These are phyloP conservation scores for Cercophora sp. DNA, from an alignment of 495 filamentous ascomycete species.

Conservation along the genomic window DNA sequence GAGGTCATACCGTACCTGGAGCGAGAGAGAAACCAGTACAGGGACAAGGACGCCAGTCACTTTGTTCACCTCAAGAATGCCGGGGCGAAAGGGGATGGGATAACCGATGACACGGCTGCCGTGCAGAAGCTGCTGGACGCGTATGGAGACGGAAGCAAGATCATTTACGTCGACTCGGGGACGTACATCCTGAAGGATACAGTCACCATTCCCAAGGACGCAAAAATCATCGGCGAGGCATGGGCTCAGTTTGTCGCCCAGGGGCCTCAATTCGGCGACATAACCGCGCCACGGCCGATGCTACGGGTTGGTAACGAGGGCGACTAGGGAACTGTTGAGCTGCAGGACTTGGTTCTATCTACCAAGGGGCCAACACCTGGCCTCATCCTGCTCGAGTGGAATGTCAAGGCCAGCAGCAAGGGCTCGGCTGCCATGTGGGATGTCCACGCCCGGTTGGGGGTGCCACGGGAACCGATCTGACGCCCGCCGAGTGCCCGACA, in stretches of 20 bases:
- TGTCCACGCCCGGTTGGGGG: neutral
- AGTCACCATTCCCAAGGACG: neutral
- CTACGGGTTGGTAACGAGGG: neutral
- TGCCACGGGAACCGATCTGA: neutral
- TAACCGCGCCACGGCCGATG: neutral
- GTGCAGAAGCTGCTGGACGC: neutral
- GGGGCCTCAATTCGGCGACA: neutral
- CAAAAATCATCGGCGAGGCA: neutral
- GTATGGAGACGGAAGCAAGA: neutral
- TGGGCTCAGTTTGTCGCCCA: neutral
- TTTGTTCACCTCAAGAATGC: slow-evolving; percentile 19
- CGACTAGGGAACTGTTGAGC: neutral
- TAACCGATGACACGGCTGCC: neutral
- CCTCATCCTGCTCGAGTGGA: neutral
- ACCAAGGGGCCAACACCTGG: neutral
- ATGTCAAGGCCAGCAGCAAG: neutral
- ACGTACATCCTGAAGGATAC: neutral
- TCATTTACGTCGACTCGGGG: neutral
- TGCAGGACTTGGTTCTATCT: neutral
- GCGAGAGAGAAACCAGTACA: no score
- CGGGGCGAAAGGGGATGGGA: neutral
- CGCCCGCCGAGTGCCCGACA: neutral
- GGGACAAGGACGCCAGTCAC: neutral
- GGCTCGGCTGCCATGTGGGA: neutral
- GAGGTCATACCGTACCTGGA: no score